phyloP scores from a whole-genome alignment of 1,284 basidiomycete species.

The Ganoderma meredithae region DNA sequence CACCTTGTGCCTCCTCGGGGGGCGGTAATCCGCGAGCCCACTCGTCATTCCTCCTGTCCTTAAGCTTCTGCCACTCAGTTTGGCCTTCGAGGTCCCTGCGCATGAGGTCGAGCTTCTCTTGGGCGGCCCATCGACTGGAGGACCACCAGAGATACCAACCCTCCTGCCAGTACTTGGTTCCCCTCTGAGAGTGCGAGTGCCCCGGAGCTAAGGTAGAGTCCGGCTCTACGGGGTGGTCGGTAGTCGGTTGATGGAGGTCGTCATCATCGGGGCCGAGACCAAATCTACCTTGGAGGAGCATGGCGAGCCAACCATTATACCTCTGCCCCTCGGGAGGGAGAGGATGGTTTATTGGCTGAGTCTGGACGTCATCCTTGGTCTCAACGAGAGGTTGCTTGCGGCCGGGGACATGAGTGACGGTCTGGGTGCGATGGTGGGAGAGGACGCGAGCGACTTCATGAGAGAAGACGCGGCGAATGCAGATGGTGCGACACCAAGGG shows the following conservation, averaged over 20 bases:
- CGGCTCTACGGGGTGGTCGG: constrained; percentile 21
- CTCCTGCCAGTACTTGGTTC: constrained; percentile 61
- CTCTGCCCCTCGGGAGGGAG: constrained; percentile 70
- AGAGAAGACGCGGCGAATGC: constrained; percentile 74
- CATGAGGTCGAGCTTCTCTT: constrained; percentile 68
- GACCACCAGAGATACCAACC: constrained; percentile 80
- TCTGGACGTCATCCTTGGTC: constrained; percentile 23
- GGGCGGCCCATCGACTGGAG: constrained; percentile 56
- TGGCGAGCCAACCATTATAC: constrained; percentile 25
- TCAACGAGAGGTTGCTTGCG: constrained; percentile 19
- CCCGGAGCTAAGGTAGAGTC: constrained; percentile 24
- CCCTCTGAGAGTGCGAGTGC: constrained; percentile 43
- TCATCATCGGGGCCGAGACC: constrained; percentile 11
- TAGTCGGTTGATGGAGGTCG: neutral
- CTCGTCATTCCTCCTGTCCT: constrained; percentile 51
- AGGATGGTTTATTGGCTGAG: constrained; percentile 58
- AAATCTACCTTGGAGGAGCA: constrained; percentile 27
- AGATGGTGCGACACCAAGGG: constrained; percentile 71
- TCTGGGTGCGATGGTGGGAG: constrained; percentile 41
- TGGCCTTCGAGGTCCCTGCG: constrained; percentile 59
- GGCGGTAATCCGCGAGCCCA: constrained; percentile 42
- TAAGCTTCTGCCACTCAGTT: constrained; percentile 48
- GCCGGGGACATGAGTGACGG: constrained; percentile 23
- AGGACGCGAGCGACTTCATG: constrained; percentile 72
- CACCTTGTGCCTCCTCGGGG: constrained; percentile 12